Evolutionary conservation across 2,329 filamentous ascomycete species (phyloP).

Genomic region (Phialemonium atrogriseum): DNA sequence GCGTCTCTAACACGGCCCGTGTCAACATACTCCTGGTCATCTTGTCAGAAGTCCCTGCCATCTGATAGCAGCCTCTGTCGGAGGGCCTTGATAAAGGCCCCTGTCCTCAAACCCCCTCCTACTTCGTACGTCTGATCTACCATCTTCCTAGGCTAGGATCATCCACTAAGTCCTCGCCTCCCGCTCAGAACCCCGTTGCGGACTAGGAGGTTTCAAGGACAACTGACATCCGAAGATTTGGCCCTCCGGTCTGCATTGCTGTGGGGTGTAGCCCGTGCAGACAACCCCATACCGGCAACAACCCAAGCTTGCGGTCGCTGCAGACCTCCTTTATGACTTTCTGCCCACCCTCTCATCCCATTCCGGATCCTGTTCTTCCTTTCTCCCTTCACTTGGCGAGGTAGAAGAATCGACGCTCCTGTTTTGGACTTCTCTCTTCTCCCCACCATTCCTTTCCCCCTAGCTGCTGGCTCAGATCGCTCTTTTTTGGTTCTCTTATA

Average conservation of each 20-base stretch:
- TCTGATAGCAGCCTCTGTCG: conserved; percentile 18
- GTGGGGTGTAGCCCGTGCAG: conserved; percentile 7
- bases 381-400: conserved; percentile 29
- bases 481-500: conserved; percentile 34
- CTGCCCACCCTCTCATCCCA: conserved; percentile 18
- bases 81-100: conserved; percentile 28
- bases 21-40: conserved; percentile 27
- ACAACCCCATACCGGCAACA: conserved; percentile 15
- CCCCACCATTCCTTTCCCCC: conserved; percentile 31
- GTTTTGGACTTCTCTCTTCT: conserved; percentile 26
- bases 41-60: conserved; percentile 17
- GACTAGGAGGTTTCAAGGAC: conserved; percentile 29
- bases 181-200: conserved; percentile 6
- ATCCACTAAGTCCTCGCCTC: background rate
- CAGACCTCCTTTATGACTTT: conserved; percentile 30
- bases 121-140: conserved; percentile 33
- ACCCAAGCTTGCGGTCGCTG: conserved; percentile 7
- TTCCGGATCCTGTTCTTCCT: conserved; percentile 16
- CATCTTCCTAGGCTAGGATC: conserved; percentile 1
- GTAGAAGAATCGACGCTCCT: conserved; percentile 33
- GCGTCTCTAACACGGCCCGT: conserved; percentile 36
- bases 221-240: conserved; percentile 27
- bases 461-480: conserved; percentile 54
- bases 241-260: conserved; percentile 12
- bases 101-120: conserved; percentile 35